Evolutionary conservation across 2,329 filamentous ascomycete species (phyloP).

Genomic region (Zalaria sp.): DNA sequence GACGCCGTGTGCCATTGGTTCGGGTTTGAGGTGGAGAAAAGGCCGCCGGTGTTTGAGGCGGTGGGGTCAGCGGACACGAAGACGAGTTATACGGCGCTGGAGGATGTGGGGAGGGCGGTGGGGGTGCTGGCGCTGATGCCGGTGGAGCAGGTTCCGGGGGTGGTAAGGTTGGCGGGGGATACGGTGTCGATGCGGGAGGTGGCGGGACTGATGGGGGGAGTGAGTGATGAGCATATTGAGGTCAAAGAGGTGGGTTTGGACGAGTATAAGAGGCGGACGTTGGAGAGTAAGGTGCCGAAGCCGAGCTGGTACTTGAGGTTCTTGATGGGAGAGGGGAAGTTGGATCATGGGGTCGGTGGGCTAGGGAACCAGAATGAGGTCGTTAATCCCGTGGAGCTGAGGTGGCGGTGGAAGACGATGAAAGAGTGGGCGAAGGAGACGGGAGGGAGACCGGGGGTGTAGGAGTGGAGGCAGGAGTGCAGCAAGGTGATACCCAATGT

Average conservation of each 20-base stretch:
- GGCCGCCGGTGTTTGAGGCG: constrained; percentile 13
- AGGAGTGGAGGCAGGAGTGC: not conserved
- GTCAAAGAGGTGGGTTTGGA: constrained; percentile 11
- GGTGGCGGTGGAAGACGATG: constrained; percentile 19
- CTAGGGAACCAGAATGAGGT: constrained; percentile 16
- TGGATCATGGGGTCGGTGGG: constrained; percentile 11
- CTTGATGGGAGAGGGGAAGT: constrained; percentile 20
- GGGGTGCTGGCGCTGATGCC: constrained; percentile 13
- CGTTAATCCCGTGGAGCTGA: constrained; percentile 14
- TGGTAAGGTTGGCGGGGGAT: constrained; percentile 16
- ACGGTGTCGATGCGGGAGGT: constrained; percentile 12
- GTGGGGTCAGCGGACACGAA: constrained; percentile 12
- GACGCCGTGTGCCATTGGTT: constrained; percentile 21
- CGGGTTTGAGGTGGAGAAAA: constrained; percentile 15
- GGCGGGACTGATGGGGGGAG: constrained; percentile 13
- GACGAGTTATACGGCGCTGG: constrained; percentile 18
- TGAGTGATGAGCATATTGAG: constrained; percentile 12
- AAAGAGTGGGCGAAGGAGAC: constrained; percentile 14
- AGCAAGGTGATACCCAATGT: not conserved
- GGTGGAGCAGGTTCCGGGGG: constrained; percentile 11
- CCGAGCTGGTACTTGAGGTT: constrained; percentile 17
- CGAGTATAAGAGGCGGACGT: constrained; percentile 13
- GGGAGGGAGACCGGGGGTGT: constrained; percentile 9
- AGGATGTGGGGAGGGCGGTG: constrained; percentile 18
- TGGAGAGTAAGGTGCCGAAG: constrained; percentile 7